These are phyloP conservation scores for Coleophoma crateriformis DNA, from an alignment of 2,329 filamentous ascomycete species.

Conservation along the genomic window DNA sequence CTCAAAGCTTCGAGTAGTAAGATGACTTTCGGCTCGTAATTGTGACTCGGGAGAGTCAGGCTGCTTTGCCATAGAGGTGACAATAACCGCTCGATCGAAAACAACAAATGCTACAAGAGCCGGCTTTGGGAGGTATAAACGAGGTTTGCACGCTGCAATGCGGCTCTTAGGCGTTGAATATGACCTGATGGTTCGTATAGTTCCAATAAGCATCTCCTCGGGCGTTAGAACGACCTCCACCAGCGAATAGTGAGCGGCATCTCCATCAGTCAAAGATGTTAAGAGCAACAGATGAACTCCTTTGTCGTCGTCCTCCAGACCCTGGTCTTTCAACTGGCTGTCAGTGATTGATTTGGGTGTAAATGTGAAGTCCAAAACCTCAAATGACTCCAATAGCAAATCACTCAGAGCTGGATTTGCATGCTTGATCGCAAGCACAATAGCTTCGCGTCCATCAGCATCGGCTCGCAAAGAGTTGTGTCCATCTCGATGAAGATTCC, in stretches of 20 bases:
- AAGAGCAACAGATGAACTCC: slow-evolving; percentile 55
- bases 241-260: slow-evolving; percentile 62
- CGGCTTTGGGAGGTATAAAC: slow-evolving; percentile 72
- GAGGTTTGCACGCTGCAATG: slow-evolving; percentile 43
- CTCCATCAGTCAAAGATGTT: slow-evolving; percentile 47
- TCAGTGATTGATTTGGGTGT: slow-evolving; percentile 48
- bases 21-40: slow-evolving; percentile 61
- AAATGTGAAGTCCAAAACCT: slow-evolving; percentile 76
- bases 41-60: slow-evolving; percentile 73
- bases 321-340: slow-evolving; percentile 44
- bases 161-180: slow-evolving; percentile 47
- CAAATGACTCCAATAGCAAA: slow-evolving; percentile 54
- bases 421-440: slow-evolving; percentile 57
- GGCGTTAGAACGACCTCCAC: slow-evolving; percentile 63
- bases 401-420: slow-evolving; percentile 42
- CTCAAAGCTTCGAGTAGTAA: slow-evolving; percentile 66
- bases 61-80: slow-evolving; percentile 65
- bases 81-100: slow-evolving; percentile 71
- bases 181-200: slow-evolving; percentile 62
- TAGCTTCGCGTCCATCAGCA: slow-evolving; percentile 59
- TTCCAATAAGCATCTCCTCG: slow-evolving; percentile 50
- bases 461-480: slow-evolving; percentile 72
- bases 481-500: slow-evolving; percentile 85
- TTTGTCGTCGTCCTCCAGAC: slow-evolving; percentile 38
- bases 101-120: slow-evolving; percentile 76